Percentiles rank a stretch among this genome's conserved stretches.
These are phyloP conservation scores for Cystofilobasidium ferigula DNA, from an alignment of 768 basidiomycete genomes.

Conservation along the genomic window DNA sequence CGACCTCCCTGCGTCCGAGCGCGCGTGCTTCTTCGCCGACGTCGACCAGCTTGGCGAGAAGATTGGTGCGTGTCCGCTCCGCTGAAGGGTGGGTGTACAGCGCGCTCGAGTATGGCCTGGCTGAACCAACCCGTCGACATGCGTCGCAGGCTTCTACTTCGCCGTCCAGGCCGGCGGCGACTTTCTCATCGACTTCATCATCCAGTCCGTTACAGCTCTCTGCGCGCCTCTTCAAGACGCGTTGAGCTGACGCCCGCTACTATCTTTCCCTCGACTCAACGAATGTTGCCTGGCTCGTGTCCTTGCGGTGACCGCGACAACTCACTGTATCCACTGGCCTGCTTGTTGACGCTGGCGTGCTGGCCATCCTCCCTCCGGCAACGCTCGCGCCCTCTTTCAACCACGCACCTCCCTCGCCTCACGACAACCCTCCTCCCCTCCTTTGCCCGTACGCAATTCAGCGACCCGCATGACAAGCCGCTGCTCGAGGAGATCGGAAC, in stretches of 20 bases:
- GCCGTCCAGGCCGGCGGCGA: slow-evolving; percentile 44
- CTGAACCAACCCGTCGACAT: slow-evolving; percentile 74
- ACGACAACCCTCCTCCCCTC: no score
- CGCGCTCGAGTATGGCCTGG: slow-evolving; percentile 56
- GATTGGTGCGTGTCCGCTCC: slow-evolving; percentile 31
- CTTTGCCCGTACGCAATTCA: slow-evolving; percentile 90
- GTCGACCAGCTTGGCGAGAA: slow-evolving; percentile 49
- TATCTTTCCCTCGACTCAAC: no score
- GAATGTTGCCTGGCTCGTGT: no score
- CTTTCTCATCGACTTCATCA: slow-evolving; percentile 25
- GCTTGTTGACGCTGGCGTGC: no score
- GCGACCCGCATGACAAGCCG: slow-evolving; percentile 77
- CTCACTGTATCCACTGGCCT: no score
- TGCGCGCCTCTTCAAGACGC: no score
- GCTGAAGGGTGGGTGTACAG: background rate
- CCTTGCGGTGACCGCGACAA: no score
- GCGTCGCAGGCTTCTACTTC: slow-evolving; percentile 70
- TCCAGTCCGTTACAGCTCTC: background rate
- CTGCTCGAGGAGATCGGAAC: slow-evolving; percentile 79
- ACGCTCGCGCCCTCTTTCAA: no score
- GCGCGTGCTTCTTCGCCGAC: slow-evolving; percentile 79
- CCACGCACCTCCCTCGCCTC: slow-evolving; percentile 5
- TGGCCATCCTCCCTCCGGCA: no score
- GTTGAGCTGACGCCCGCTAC: background rate
- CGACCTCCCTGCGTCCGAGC: slow-evolving; percentile 38